These are phyloP conservation scores for Neurospora sp. DNA, from an alignment of 495 filamentous ascomycete genomes.

Conservation along the genomic window DNA sequence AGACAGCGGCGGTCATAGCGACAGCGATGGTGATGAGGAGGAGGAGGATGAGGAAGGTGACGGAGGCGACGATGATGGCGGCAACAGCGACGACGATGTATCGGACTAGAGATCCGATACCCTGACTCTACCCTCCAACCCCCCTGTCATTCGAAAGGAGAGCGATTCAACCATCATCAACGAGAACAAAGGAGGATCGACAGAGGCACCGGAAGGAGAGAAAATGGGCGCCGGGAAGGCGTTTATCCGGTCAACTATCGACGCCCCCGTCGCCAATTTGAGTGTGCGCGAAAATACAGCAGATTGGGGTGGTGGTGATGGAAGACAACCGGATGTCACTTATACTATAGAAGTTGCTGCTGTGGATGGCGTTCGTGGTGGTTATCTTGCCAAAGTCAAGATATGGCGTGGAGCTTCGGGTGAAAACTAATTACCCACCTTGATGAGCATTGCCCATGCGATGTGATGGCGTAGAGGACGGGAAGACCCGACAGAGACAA, in stretches of 20 bases:
- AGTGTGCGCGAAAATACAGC: not conserved
- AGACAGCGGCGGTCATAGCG: not conserved
- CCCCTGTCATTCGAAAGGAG: not conserved
- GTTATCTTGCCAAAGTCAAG: not conserved
- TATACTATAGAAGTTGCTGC: not conserved
- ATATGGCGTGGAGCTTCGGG: not conserved
- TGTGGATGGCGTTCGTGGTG: not conserved
- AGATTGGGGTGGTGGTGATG: not conserved
- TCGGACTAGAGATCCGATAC: not conserved
- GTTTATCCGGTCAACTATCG: not conserved
- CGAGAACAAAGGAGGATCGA: not conserved
- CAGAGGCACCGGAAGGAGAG: not conserved
- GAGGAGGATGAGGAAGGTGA: not conserved
- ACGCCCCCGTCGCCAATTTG: not conserved
- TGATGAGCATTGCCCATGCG: not conserved
- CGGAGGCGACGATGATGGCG: not conserved
- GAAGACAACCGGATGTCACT: not conserved
- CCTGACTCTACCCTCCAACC: not conserved
- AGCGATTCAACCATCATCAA: not conserved
- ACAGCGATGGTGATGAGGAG: not conserved
- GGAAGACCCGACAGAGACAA: not conserved
- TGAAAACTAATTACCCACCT: not conserved
- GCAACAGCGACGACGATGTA: not conserved
- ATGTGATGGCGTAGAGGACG: not conserved
- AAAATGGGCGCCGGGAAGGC: not conserved